Evolutionary conservation across 2,329 filamentous ascomycete species (phyloP), one percentile per base, ranked within the genome.

Genomic region (Leptographium galeiforme): DNA sequence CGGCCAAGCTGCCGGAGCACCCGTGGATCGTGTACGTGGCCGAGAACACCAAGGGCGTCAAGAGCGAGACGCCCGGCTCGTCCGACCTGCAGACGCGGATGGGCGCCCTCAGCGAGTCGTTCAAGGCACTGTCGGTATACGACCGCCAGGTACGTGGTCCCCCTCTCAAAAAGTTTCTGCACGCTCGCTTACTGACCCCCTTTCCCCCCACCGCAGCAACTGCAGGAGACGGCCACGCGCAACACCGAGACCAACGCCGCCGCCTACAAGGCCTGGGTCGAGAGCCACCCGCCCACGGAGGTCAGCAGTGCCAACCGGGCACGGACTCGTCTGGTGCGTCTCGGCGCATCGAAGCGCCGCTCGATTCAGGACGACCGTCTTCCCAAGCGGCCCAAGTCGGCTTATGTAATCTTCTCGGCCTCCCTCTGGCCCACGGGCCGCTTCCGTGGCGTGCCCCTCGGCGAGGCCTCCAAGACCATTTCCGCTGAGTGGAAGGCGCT

Each of bases 261-360:
- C 10, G 59, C 62, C 18, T 67, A 67, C 61, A 69, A 72, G 63
- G 63, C 67, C 16, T 81, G 77, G 77, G 62, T 79, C n/a, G 65
- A 72, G 55, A 65, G 63, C 33, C 62, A 72, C 58, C 62, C 70
- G 4, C 63, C 66, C 4, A 61, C 63, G 50, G 63, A 67, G 34
- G 72, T 79, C 52, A 57, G 61, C 48, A 56, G 64, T 2, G 76
- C 77, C 56, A 79, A 77, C 67, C 57, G 56, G 2, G 73, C 75
- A 25, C 78, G 78, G 53, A 57, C 47, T 8, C 57, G 56, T 32
- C 68, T 81, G 48, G 64, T 63, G 53, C 67, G 62, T 52, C 67
- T 70, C 53, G 61, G 61, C 51, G 60, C 49, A 61, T 63, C 58
- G 61, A 62, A 57, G 45, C 53, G 19, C 25, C 4, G 51, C 18